Evolutionary conservation across 176 grass and related monocot species (phyloP).

Genomic region (Themeda triandra): DNA sequence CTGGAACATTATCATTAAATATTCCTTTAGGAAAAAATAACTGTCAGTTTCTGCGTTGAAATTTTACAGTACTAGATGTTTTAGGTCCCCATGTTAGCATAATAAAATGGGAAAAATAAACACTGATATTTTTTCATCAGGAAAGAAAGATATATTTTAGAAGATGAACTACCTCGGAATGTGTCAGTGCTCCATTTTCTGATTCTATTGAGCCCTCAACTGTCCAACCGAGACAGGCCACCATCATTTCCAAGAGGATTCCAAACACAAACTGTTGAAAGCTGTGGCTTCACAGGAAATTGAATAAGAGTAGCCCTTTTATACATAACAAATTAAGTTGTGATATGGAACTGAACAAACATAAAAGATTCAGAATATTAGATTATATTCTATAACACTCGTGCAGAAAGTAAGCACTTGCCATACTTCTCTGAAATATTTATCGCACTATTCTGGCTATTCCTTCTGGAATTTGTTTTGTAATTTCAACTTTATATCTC

Average conservation of each 20-base stretch:
- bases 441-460: too few species aligned
- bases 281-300: slow-evolving; percentile 15
- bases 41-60: neutral
- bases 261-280: slow-evolving; percentile 51
- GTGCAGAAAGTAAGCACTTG: too few species aligned
- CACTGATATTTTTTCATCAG: neutral
- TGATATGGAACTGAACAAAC: too few species aligned
- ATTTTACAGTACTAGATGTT: neutral
- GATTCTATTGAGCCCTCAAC: slow-evolving; percentile 39
- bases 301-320: neutral
- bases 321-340: neutral
- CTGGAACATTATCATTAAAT: neutral
- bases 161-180: slow-evolving; percentile 51
- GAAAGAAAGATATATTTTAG: neutral
- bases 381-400: too few species aligned
- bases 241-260: slow-evolving; percentile 52
- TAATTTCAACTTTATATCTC: too few species aligned
- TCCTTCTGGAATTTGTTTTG: too few species aligned
- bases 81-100: neutral
- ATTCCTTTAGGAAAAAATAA: neutral
- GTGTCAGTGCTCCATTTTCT: slow-evolving; percentile 58
- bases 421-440: too few species aligned
- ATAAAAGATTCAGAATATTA: too few species aligned
- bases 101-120: neutral
- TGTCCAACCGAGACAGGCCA: slow-evolving; percentile 44